Percentiles rank a stretch among this genome's conserved stretches.
These are phyloP conservation scores for Fraxinus greggii DNA, from an alignment of 305 asterid genomes.

Conservation along the genomic window DNA sequence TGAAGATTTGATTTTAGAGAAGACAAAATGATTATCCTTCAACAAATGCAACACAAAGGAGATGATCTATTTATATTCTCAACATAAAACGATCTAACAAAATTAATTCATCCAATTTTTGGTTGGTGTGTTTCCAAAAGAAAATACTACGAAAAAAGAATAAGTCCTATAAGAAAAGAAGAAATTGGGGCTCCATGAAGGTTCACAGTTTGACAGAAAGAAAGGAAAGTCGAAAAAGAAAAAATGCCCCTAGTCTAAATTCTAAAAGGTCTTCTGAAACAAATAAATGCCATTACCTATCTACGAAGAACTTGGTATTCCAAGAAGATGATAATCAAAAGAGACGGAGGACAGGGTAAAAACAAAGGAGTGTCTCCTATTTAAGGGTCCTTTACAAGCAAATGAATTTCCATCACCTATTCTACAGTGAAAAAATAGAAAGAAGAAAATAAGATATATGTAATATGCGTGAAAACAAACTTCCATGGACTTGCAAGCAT, in stretches of 20 bases:
- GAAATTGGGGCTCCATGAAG: neutral
- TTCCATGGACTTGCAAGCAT: neutral
- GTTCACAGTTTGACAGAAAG: neutral
- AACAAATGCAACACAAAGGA: neutral
- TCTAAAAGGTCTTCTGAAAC: neutral
- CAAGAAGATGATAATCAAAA: neutral
- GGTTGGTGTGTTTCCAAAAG: neutral
- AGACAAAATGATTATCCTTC: neutral
- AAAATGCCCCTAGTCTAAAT: neutral
- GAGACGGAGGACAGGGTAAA: neutral
- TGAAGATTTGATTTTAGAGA: neutral
- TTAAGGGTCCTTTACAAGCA: neutral
- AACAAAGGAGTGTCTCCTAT: neutral
- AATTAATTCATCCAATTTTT: neutral
- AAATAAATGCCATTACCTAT: neutral
- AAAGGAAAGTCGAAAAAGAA: neutral
- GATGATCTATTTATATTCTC: neutral
- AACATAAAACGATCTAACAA: neutral
- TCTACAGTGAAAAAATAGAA: neutral
- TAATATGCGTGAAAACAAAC: neutral
- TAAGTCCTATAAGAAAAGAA: neutral
- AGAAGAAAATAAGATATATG: neutral
- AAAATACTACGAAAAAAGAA: neutral
- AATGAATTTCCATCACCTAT: neutral
- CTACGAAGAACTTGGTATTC: neutral